Evolutionary conservation across 2,329 filamentous ascomycete genomes (phyloP), one percentile per base, ranked within the genome.

Genomic region (Phyllosticta paracitricarpa): DNA sequence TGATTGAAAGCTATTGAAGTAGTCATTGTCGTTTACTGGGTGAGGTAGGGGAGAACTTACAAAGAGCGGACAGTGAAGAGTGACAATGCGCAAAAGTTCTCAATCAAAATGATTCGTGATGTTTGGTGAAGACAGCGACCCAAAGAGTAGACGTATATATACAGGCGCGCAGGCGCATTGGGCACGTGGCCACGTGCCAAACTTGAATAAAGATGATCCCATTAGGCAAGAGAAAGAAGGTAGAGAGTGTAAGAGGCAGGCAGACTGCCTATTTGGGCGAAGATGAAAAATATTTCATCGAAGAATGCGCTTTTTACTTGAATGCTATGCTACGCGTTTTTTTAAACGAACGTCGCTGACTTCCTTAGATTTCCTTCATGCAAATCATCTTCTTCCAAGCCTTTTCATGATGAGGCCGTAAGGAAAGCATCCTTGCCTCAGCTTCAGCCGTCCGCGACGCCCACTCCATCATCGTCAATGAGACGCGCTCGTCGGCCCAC

Each of bases 351-450:
- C n/a, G n/a, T n/a, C 1, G 40, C 40, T 6, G 40, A 48, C 12
- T n/a, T n/a, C 24, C 14, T 52, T 14, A 51, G 1, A 17, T 19
- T 6, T 53, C 17, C 54, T 61, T 26, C 54, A 61, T 28, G 40
- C 59, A 61, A 30, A 61, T 53, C 19, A 61, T 19, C 14, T 58
- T 26, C 19, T 58, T 61, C 14, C 59, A 55, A 19, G 25, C 53
- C 40, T 51, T 30, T 33, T 54, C 24, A 7, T 61, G 53, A 22
- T 61, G 55, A 25, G 58, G 30, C 19, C 58, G 51, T 12, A 57
- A 54, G 35, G 55, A 55, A 48, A 61, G 35, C 59, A 61, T 58
- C n/a, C 59, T 57, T 28, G 48, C 55, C 51, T 61, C 59, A 17
- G 48, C 53, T 26, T 54, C 51, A 17, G 57, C 55, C 12, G 51